Percentiles rank a stretch among this genome's conserved stretches.
These are phyloP conservation scores for Boletus pseudopeckii DNA, from an alignment of 768 basidiomycete genomes.

Conservation along the genomic window DNA sequence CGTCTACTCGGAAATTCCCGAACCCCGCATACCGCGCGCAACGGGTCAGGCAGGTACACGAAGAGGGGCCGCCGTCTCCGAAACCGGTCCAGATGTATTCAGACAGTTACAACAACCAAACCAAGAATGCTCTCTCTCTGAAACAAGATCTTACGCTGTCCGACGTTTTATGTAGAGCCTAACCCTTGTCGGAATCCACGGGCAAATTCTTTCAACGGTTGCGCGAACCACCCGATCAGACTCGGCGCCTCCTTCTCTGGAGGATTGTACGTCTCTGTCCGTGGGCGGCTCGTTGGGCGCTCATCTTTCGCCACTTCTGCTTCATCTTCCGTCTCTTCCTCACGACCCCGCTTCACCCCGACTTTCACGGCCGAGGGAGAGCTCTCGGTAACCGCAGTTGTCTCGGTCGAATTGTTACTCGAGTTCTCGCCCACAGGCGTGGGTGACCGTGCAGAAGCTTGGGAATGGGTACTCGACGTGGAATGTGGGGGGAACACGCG, in stretches of 20 bases:
- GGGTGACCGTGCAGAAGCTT: slow-evolving; percentile 9
- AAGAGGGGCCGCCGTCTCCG: neutral
- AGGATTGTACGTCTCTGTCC: slow-evolving; percentile 44
- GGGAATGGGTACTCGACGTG: slow-evolving; percentile 15
- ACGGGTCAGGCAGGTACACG: slow-evolving; percentile 9
- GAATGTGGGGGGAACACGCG: slow-evolving; percentile 18
- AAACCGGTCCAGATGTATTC: slow-evolving; percentile 2
- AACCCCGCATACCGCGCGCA: slow-evolving; percentile 22
- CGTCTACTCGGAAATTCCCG: slow-evolving; percentile 28
- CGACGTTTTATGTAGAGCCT: slow-evolving; percentile 19
- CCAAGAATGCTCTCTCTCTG: neutral
- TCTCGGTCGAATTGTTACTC: slow-evolving; percentile 34
- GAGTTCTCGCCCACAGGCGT: slow-evolving; percentile 18
- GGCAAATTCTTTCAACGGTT: slow-evolving; percentile 62
- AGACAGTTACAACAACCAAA: slow-evolving; percentile 8
- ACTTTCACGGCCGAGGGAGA: slow-evolving; percentile 13
- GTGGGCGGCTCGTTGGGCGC: slow-evolving; percentile 49
- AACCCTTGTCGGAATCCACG: slow-evolving; percentile 67
- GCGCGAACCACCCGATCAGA: slow-evolving; percentile 55
- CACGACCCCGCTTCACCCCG: slow-evolving; percentile 49
- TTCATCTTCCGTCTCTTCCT: slow-evolving; percentile 37
- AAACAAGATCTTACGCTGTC: slow-evolving; percentile 1
- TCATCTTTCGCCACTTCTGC: slow-evolving; percentile 36
- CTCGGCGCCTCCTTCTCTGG: slow-evolving; percentile 45
- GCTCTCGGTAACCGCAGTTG: slow-evolving; percentile 35